Evolutionary conservation across 108 stramenopile genomes (phyloP).

Genomic region (Parietichytrium sp.): DNA sequence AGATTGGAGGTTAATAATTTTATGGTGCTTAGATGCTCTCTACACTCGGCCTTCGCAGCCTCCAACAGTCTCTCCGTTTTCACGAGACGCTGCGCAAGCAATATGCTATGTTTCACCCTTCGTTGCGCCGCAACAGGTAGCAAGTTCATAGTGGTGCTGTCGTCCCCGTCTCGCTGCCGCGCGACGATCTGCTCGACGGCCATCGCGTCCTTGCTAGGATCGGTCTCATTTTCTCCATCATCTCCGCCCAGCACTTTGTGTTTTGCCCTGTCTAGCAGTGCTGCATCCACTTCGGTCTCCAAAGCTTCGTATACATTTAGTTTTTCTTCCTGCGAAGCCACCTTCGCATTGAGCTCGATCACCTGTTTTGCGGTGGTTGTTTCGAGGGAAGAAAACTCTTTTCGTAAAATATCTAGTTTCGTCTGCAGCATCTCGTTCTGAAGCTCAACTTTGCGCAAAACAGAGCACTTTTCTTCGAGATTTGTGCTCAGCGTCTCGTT

Average conservation of each 20-base stretch:
- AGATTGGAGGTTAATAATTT: not conserved
- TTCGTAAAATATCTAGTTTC: slow-evolving; percentile 13
- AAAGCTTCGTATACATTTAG: slow-evolving; percentile 7
- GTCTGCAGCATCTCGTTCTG: slow-evolving; percentile 7
- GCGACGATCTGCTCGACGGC: not conserved
- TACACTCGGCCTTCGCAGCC: not conserved
- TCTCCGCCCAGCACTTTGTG: not conserved
- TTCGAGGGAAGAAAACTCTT: slow-evolving; percentile 29
- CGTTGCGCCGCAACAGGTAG: slow-evolving; percentile 29
- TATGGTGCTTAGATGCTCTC: not conserved
- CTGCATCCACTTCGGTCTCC: slow-evolving; percentile 21
- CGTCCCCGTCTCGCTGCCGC: not conserved
- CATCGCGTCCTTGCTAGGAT: not conserved
- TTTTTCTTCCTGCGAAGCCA: slow-evolving; percentile 23
- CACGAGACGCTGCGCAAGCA: not conserved
- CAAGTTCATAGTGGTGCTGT: not conserved
- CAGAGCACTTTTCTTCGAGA: not conserved
- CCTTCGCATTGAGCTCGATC: not conserved
- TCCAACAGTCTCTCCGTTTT: not conserved
- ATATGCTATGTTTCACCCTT: not conserved
- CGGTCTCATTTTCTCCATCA: not conserved
- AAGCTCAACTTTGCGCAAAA: slow-evolving; percentile 15
- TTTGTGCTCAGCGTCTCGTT: slow-evolving; percentile 26
- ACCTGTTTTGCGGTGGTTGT: not conserved
- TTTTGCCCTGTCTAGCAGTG: not conserved